Conservation (phyloP, 2,329 filamentous ascomycete genomes). For the Penicillium sp. region DNA sequence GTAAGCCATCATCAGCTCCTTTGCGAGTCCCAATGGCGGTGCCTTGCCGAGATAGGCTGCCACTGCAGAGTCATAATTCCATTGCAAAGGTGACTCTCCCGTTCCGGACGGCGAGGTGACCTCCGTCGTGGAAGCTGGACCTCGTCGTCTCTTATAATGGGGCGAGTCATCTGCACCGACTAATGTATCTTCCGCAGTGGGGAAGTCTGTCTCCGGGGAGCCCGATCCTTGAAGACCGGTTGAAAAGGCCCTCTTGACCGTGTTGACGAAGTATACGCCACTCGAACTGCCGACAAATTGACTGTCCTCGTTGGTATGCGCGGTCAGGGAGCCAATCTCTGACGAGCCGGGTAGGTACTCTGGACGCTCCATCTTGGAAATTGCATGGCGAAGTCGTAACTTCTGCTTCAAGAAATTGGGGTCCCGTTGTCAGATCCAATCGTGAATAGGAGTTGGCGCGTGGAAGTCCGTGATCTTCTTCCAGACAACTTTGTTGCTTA, state of each 20-base stretch:
- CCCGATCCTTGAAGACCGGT: constrained; percentile 29
- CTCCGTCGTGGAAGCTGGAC: constrained; percentile 7
- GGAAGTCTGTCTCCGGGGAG: constrained; percentile 27
- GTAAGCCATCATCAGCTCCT: constrained; percentile 50
- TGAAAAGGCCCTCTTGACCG: constrained; percentile 55
- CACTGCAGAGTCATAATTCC: constrained; percentile 33
- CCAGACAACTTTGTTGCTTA: too few relatives aligned
- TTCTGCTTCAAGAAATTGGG: background rate
- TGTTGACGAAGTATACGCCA: constrained; percentile 58
- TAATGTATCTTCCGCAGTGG: constrained; percentile 33
- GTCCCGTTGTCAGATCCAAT: background rate
- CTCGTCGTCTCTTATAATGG: constrained; percentile 18
- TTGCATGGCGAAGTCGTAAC: constrained; percentile 17
- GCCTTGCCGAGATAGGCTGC: constrained; percentile 28
- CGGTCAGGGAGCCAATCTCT: constrained; percentile 47
- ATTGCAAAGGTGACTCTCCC: constrained; percentile 20
- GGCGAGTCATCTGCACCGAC: constrained; percentile 30
- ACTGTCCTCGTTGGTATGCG: constrained; percentile 48
- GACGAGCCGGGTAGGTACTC: constrained; percentile 31
- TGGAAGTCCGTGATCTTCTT: background rate
- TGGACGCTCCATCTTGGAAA: constrained; percentile 29
- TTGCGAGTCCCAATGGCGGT: constrained; percentile 36
- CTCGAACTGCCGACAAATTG: constrained; percentile 56
- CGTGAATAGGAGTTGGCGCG: background rate
- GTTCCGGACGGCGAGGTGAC: constrained; percentile 6